phyloP scores from a whole-genome alignment of 495 filamentous ascomycete species.

The Penicillium canariense region DNA sequence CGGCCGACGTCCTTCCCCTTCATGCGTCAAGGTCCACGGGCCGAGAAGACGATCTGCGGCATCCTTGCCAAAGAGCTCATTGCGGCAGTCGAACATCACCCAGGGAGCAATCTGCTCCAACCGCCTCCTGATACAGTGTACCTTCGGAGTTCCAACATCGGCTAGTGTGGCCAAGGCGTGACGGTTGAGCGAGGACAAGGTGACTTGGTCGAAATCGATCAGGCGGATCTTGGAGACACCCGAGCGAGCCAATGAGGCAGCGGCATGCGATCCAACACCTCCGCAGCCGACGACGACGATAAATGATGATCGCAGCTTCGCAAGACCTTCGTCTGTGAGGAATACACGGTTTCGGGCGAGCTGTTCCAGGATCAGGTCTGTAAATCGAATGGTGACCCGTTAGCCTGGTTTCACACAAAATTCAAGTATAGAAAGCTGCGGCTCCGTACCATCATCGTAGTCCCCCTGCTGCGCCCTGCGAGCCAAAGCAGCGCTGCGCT shows the following conservation, averaged over 20 bases:
- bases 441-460: constrained; percentile 74
- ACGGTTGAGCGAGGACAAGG: constrained; percentile 85
- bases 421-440: neutral
- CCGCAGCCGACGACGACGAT: constrained; percentile 90
- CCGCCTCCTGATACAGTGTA: constrained; percentile 72
- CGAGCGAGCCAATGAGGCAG: constrained; percentile 81
- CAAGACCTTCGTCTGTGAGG: constrained; percentile 76
- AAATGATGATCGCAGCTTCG: constrained; percentile 74
- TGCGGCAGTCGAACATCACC: constrained; percentile 83
- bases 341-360: constrained; percentile 93
- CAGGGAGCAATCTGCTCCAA: constrained; percentile 86
- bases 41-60: constrained; percentile 63
- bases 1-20: constrained; percentile 60
- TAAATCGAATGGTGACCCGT: constrained; percentile 6
- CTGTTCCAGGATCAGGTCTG: constrained; percentile 91
- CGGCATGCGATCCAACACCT: constrained; percentile 90
- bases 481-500: constrained; percentile 71
- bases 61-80: constrained; percentile 74
- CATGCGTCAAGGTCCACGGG: constrained; percentile 50
- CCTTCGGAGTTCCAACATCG: constrained; percentile 94
- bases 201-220: constrained; percentile 98
- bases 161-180: constrained; percentile 92
- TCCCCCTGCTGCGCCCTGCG: constrained; percentile 79
- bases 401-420: constrained; percentile 3
- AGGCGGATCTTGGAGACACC: constrained; percentile 84